phyloP scores from a whole-genome alignment of 768 basidiomycete species.

The Mycena epipterygia region DNA sequence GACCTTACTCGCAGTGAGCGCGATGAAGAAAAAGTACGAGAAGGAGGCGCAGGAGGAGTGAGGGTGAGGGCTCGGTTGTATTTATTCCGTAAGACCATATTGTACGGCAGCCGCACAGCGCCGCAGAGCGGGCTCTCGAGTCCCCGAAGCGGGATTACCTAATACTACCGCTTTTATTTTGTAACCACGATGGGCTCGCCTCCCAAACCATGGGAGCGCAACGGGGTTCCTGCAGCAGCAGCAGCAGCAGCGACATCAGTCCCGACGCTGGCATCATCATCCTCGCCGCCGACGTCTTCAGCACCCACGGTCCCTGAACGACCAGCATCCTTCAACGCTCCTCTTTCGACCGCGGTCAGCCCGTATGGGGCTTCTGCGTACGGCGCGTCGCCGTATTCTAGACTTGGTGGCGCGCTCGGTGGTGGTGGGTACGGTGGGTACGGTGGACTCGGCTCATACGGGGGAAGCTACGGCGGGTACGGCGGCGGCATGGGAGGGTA shows the following conservation, averaged over 20 bases:
- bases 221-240: conserved; percentile 50
- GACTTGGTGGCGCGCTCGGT: conserved; percentile 54
- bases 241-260: conserved; percentile 45
- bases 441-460: conserved; percentile 45
- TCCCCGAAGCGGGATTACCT: conserved; percentile 15
- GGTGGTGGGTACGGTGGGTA: conserved; percentile 54
- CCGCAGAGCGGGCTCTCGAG: background rate
- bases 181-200: conserved; percentile 77
- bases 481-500: conserved; percentile 42
- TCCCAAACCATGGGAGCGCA: conserved; percentile 92
- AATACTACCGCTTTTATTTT: conserved; percentile 10
- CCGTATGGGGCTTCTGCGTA: conserved; percentile 54
- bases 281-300: conserved; percentile 47
- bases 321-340: conserved; percentile 64
- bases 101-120: no score
- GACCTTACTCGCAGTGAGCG: conserved; percentile 68
- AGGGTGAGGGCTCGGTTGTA: no score
- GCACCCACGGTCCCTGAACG: conserved; percentile 73
- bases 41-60: conserved; percentile 71
- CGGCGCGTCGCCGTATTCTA: conserved; percentile 59
- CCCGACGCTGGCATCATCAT: conserved; percentile 44
- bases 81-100: no score
- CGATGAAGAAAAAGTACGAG: conserved; percentile 87
- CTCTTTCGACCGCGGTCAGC: conserved; percentile 53
- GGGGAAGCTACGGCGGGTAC: conserved; percentile 53